Conservation (phyloP, 2,329 filamentous ascomycete species). For the Aspergillus sp. region DNA sequence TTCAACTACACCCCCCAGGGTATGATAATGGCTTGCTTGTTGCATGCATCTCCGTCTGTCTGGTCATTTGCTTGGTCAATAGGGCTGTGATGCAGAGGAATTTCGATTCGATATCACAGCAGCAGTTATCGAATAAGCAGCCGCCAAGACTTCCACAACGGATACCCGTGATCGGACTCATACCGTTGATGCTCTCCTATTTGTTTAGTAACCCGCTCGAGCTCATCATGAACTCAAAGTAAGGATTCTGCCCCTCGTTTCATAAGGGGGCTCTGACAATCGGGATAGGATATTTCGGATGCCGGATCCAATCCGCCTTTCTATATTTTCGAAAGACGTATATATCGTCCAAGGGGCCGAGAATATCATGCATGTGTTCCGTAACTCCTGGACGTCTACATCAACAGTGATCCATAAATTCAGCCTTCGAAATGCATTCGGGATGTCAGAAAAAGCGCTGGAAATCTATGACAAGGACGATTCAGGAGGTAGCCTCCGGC, state of each 20-base stretch:
- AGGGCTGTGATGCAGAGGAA: not conserved
- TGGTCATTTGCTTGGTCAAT: not conserved
- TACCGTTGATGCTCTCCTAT: not conserved
- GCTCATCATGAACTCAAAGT: not conserved
- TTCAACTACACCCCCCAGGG: not conserved
- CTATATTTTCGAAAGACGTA: not conserved
- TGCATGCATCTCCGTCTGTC: not conserved
- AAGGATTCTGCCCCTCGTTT: not conserved
- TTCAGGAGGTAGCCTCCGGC: not conserved
- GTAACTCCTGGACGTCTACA: not conserved
- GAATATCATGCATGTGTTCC: not conserved
- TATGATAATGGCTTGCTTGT: not conserved
- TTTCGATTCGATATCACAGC: not conserved
- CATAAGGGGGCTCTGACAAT: not conserved
- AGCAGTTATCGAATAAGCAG: not conserved
- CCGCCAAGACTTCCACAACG: not conserved
- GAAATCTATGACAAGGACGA: not conserved
- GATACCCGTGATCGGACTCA: not conserved
- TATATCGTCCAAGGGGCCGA: not conserved
- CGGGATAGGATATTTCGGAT: not conserved
- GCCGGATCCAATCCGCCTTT: not conserved
- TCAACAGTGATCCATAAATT: not conserved
- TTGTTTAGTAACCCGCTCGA: not conserved
- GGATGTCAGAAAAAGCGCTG: not conserved
- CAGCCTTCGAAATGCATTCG: not conserved